Evolutionary conservation across 345 rosid genomes (phyloP).

Genomic region (Moringa oleifera): DNA sequence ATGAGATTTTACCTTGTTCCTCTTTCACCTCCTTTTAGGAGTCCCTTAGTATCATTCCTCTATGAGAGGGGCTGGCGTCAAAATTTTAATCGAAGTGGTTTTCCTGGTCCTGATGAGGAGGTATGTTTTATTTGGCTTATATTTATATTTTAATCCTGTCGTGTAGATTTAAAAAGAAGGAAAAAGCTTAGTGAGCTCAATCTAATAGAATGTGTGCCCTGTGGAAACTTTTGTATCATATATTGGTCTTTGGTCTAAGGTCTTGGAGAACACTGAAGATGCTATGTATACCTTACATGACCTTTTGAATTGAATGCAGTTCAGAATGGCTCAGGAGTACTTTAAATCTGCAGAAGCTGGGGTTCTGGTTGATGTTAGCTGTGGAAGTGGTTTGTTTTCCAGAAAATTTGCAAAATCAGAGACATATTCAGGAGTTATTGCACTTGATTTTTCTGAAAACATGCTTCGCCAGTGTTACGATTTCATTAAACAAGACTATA

Average conservation of each 20-base stretch:
- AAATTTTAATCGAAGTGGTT: constrained; percentile 66
- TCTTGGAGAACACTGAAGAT: too few species aligned
- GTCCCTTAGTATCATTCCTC: constrained; percentile 83
- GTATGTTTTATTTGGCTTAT: constrained; percentile 29
- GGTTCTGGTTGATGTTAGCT: constrained; percentile 85
- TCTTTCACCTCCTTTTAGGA: constrained; percentile 44
- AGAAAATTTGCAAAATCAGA: constrained; percentile 78
- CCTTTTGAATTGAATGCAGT: constrained; percentile 42
- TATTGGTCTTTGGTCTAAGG: too few species aligned
- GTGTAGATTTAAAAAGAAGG: neutral
- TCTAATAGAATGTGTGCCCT: neutral
- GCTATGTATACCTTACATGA: neutral
- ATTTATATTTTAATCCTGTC: neutral
- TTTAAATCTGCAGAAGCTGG: constrained; percentile 77
- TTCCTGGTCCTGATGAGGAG: constrained; percentile 97
- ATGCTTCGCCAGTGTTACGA: constrained; percentile 94
- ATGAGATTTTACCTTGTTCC: neutral
- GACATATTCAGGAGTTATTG: constrained; percentile 71
- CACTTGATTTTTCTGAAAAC: constrained; percentile 92
- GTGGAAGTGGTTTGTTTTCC: constrained; percentile 93
- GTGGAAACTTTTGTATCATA: neutral
- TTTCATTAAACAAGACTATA: constrained; percentile 58
- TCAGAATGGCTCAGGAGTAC: constrained; percentile 88
- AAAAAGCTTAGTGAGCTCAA: neutral
- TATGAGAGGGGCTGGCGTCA: constrained; percentile 99